Conservation (phyloP, 2,329 filamentous ascomycete species). For the Cladosporium velox region DNA sequence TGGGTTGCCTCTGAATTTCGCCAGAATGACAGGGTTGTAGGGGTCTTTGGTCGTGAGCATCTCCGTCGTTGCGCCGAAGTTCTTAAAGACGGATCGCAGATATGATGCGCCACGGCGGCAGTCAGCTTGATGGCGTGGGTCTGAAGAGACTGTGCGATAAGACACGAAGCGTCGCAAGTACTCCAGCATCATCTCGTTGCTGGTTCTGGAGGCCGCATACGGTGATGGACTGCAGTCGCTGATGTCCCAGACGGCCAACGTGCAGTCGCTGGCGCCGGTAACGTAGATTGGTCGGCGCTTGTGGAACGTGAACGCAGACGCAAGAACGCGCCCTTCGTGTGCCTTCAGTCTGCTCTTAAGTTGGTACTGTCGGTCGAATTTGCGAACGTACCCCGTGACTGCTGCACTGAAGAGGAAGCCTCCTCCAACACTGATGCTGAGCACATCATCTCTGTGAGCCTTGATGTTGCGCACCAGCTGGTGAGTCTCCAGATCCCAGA, state of each 20-base stretch:
- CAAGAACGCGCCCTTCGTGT: conserved; percentile 82
- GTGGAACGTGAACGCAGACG: conserved; percentile 73
- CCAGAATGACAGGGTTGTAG: conserved; percentile 92
- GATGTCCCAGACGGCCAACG: conserved; percentile 85
- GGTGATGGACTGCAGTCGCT: conserved; percentile 55
- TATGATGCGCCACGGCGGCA: conserved; percentile 92
- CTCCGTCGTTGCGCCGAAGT: conserved; percentile 84
- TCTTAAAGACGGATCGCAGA: conserved; percentile 85
- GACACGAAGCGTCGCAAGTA: conserved; percentile 81
- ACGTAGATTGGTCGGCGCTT: conserved; percentile 80
- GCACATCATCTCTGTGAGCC: conserved; percentile 77
- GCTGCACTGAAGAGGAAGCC: conserved; percentile 84
- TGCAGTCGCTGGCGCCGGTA: conserved; percentile 90
- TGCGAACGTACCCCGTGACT: conserved; percentile 73
- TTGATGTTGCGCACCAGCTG: conserved; percentile 87
- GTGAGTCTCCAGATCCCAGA: conserved; percentile 95
- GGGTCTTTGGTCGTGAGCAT: conserved; percentile 78
- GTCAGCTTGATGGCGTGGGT: conserved; percentile 83
- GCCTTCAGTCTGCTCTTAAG: conserved; percentile 77
- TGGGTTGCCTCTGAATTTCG: conserved; percentile 78
- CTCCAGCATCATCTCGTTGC: conserved; percentile 63
- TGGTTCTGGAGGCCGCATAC: conserved; percentile 52
- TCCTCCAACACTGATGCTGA: conserved; percentile 82
- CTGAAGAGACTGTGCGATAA: conserved; percentile 87
- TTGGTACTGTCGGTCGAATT: conserved; percentile 81